phyloP scores from a whole-genome alignment of 2,329 filamentous ascomycete genomes.

The Trichoderma afroharzianum region DNA sequence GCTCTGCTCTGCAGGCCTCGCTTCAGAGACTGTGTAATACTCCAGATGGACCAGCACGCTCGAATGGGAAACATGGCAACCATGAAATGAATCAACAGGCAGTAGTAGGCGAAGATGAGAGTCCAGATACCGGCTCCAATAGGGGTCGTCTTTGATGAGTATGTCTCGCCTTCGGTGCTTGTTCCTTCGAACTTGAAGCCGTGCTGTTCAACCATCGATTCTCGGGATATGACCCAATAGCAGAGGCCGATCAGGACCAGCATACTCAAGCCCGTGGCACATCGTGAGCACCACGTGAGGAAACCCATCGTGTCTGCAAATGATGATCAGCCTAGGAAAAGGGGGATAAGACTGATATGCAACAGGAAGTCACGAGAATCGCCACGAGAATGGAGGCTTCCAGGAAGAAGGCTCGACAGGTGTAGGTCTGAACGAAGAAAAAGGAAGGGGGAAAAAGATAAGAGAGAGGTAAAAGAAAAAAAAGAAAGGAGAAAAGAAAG shows the following conservation, averaged over 20 bases:
- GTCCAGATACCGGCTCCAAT: slow-evolving; percentile 48
- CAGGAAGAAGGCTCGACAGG: not conserved
- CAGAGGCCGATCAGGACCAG: slow-evolving; percentile 45
- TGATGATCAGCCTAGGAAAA: not conserved
- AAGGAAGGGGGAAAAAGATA: too few species aligned
- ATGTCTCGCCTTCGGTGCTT: slow-evolving; percentile 31
- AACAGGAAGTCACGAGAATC: not conserved
- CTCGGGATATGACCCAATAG: slow-evolving; percentile 53
- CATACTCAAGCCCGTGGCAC: slow-evolving; percentile 54
- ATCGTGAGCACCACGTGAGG: slow-evolving; percentile 51
- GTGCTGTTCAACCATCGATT: slow-evolving; percentile 43
- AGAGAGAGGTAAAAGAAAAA: too few species aligned
- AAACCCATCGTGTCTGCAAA: slow-evolving; percentile 42
- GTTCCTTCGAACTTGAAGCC: slow-evolving; percentile 42
- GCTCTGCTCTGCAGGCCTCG: slow-evolving; percentile 44
- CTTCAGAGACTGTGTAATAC: slow-evolving; percentile 50
- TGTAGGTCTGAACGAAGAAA: not conserved
- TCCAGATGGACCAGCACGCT: slow-evolving; percentile 58
- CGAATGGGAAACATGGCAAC: slow-evolving; percentile 62
- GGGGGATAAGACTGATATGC: not conserved
- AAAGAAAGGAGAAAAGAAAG: not conserved
- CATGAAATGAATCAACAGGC: slow-evolving; percentile 60
- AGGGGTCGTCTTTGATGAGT: slow-evolving; percentile 30
- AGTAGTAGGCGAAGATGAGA: slow-evolving; percentile 60
- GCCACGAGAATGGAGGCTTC: not conserved